Evolutionary conservation across 2,329 filamentous ascomycete species (phyloP).

Genomic region (Neodidymelliopsis sp.): DNA sequence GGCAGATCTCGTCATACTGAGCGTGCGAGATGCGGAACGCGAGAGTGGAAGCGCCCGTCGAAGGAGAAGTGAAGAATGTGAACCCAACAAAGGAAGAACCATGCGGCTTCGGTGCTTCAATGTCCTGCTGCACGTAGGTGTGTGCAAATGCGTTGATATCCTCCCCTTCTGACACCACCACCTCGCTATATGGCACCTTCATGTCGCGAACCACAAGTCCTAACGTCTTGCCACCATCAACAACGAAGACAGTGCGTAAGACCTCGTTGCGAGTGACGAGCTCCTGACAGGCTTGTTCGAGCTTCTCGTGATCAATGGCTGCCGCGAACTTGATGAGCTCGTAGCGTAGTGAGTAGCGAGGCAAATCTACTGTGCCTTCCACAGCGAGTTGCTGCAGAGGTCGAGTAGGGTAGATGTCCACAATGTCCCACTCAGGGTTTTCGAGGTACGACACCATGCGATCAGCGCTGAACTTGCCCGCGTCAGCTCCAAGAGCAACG

Average conservation of each 20-base stretch:
- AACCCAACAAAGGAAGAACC: constrained; percentile 57
- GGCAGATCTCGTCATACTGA: constrained; percentile 73
- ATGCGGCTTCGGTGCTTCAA: constrained; percentile 62
- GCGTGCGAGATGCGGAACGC: constrained; percentile 71
- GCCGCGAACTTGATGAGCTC: constrained; percentile 69
- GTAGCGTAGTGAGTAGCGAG: constrained; percentile 69
- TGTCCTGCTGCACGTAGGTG: constrained; percentile 63
- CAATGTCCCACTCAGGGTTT: constrained; percentile 60
- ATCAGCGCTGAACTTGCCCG: constrained; percentile 55
- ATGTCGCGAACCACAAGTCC: constrained; percentile 67
- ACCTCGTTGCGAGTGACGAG: constrained; percentile 70
- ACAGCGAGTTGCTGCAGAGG: constrained; percentile 68
- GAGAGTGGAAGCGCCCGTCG: constrained; percentile 60
- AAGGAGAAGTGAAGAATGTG: constrained; percentile 64
- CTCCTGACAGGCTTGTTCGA: constrained; percentile 61
- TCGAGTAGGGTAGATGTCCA: constrained; percentile 65
- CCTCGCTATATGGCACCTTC: constrained; percentile 55
- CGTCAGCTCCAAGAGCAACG: constrained; percentile 57
- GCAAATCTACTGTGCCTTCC: constrained; percentile 63
- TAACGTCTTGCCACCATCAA: constrained; percentile 58
- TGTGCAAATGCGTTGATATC: constrained; percentile 61
- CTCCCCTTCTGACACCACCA: constrained; percentile 52
- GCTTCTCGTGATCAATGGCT: constrained; percentile 56
- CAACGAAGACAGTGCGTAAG: constrained; percentile 69
- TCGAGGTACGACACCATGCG: constrained; percentile 61